Evolutionary conservation across 805 yeast genomes (phyloP), one percentile per base, ranked within the genome.

Genomic region (Candida succiphila): DNA sequence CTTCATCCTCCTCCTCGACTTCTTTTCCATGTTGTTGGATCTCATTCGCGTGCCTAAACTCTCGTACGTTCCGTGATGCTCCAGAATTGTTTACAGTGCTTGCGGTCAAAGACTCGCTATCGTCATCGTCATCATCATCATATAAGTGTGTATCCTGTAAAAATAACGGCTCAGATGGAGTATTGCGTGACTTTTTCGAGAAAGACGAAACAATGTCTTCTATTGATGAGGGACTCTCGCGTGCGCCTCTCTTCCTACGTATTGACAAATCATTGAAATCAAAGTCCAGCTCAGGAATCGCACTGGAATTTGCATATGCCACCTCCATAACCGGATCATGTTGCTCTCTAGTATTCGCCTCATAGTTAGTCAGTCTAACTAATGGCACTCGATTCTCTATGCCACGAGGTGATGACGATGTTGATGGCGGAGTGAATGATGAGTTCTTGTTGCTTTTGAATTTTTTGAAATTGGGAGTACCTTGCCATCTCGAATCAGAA

Each of bases 1-100:
- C 56, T n/a, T 48, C 56, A 20, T 57, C 59, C 19, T 37, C 34
- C 10, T 26, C 44, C 25, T 27, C 25, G 21, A 29, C 28, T 21
- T 33, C 40, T 18, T 25, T 25, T 14, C 19, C 35, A 33, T 16
- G 7, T 28, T 15, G 14, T 21, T 9, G 13, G 12, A 14, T 25
- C 17, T n/a, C 30, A 12, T 27, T 17, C 10, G n/a, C 12, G n/a
- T 17, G 18, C 15, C 18, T 17, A 22, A 17, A 13, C 9, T 26
- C 29, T 12, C 10, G 17, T 6, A 8, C 30, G 6, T n/a, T n/a
- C n/a, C n/a, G n/a, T n/a, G n/a, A n/a, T n/a, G n/a, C n/a, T n/a
- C n/a, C n/a, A n/a, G n/a, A n/a, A n/a, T n/a, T n/a, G n/a, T n/a
- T n/a, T n/a, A n/a, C n/a, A n/a, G n/a, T n/a, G n/a, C n/a, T n/a